phyloP scores from a whole-genome alignment of 352 stramenopile species.

The Pythium plurisporium region DNA sequence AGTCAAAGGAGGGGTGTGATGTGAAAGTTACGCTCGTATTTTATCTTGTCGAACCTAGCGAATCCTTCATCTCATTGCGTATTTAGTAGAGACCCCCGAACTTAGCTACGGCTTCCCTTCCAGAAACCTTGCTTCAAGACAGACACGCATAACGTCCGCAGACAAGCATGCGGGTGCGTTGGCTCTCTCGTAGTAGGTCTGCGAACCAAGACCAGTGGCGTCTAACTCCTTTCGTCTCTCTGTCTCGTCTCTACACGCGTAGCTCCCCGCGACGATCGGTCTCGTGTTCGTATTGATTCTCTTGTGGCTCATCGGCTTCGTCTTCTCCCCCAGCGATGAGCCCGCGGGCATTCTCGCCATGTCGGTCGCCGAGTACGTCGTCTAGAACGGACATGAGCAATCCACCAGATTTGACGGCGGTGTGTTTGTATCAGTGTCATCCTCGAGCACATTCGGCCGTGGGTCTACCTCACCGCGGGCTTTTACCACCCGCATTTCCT shows the following conservation, averaged over 20 bases:
- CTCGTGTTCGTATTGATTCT: conserved; percentile 59
- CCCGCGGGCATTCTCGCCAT: conserved; percentile 63
- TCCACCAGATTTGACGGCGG: no score
- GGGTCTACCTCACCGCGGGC: conserved; percentile 79
- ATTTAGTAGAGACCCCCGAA: not conserved
- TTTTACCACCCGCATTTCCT: conserved; percentile 83
- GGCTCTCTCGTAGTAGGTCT: no score
- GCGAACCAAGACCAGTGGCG: not conserved
- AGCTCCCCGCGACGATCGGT: conserved; percentile 69
- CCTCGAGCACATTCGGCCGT: conserved; percentile 78
- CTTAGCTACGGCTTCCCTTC: not conserved
- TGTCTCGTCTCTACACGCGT: not conserved
- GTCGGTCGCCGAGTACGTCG: conserved; percentile 56
- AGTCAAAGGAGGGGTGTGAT: not conserved
- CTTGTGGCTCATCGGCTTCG: conserved; percentile 63
- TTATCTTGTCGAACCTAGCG: no score
- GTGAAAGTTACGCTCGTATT: no score
- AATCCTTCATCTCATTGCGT: no score
- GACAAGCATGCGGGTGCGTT: conserved; percentile 14
- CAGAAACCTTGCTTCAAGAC: conserved; percentile 16
- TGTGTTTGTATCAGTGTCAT: no score
- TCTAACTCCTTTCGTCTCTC: not conserved
- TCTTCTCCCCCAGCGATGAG: conserved; percentile 71
- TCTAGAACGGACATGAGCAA: not conserved
- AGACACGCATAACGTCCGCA: not conserved